phyloP scores from a whole-genome alignment of 2,329 filamentous ascomycete genomes.

The Colletotrichum shisoi region DNA sequence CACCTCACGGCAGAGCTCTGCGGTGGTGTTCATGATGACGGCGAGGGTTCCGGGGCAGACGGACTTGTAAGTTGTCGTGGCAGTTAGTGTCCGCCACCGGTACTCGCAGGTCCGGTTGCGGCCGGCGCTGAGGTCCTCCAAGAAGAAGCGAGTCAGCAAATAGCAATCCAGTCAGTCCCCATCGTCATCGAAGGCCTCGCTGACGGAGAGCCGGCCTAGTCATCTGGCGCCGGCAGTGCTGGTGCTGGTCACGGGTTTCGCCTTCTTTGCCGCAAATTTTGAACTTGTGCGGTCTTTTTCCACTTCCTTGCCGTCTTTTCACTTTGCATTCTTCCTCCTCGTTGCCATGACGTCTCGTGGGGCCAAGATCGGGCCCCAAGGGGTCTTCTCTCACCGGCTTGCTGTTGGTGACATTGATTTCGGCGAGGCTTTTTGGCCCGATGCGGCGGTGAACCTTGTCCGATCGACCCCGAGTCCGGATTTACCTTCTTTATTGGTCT shows the following conservation, averaged over 20 bases:
- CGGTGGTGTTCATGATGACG: slow-evolving; percentile 13
- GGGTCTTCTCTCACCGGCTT: slow-evolving; percentile 9
- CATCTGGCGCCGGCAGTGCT: background rate
- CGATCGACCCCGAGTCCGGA: background rate
- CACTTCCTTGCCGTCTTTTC: slow-evolving; percentile 5
- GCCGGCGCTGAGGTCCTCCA: slow-evolving; percentile 11
- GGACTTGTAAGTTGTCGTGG: slow-evolving; percentile 22
- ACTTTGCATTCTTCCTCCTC: slow-evolving; percentile 13
- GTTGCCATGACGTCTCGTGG: background rate
- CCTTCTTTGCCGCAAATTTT: background rate
- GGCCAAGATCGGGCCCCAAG: slow-evolving; percentile 2
- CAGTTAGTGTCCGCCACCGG: slow-evolving; percentile 14
- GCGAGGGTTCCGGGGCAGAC: slow-evolving; percentile 9
- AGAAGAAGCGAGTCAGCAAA: slow-evolving; percentile 12
- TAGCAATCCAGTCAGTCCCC: background rate
- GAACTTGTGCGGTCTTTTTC: background rate
- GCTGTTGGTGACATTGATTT: slow-evolving; percentile 9
- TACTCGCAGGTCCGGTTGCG: slow-evolving; percentile 12
- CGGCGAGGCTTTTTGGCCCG: slow-evolving; percentile 5
- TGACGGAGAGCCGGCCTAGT: background rate
- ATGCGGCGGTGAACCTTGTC: slow-evolving; percentile 14
- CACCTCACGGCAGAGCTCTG: slow-evolving; percentile 9
- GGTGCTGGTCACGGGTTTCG: background rate
- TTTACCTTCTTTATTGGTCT: background rate
- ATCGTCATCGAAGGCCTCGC: background rate